Evolutionary conservation across 1,284 basidiomycete genomes (phyloP).

Genomic region (Xerocomus nothofagi): DNA sequence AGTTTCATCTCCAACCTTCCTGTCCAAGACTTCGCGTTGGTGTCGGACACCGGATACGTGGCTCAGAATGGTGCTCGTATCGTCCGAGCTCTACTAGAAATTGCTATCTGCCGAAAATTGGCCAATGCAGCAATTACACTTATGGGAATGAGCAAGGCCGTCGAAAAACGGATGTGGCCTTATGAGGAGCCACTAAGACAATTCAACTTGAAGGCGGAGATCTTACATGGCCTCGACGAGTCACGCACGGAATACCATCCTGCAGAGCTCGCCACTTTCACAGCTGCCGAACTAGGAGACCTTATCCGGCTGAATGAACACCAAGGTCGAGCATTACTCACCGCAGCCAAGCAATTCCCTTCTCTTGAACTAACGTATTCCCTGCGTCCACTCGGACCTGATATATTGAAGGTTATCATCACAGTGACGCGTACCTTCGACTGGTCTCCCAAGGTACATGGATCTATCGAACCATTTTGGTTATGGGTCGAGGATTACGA

Average conservation of each 20-base stretch:
- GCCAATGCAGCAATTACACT: slow-evolving; percentile 80
- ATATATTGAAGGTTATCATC: slow-evolving; percentile 80
- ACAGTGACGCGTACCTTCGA: slow-evolving; percentile 69
- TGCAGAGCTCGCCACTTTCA: slow-evolving; percentile 74
- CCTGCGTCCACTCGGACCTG: slow-evolving; percentile 80
- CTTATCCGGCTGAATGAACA: slow-evolving; percentile 86
- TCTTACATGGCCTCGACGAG: slow-evolving; percentile 76
- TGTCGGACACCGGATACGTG: slow-evolving; percentile 93
- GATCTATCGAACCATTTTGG: slow-evolving; percentile 86
- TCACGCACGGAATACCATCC: slow-evolving; percentile 87
- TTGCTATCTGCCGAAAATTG: slow-evolving; percentile 91
- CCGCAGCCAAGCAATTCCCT: slow-evolving; percentile 88
- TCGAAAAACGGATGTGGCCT: slow-evolving; percentile 93
- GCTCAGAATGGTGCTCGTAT: slow-evolving; percentile 96
- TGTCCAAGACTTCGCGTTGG: slow-evolving; percentile 94
- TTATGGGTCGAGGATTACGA: slow-evolving; percentile 93
- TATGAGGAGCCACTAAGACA: slow-evolving; percentile 92
- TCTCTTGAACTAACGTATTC: slow-evolving; percentile 66
- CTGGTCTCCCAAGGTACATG: slow-evolving; percentile 85
- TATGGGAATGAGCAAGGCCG: slow-evolving; percentile 91
- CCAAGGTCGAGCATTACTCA: slow-evolving; percentile 79
- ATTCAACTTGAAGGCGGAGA: slow-evolving; percentile 74
- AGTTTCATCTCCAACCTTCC: slow-evolving; percentile 81
- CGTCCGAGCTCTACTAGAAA: slow-evolving; percentile 90
- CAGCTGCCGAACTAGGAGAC: slow-evolving; percentile 75